Evolutionary conservation across 2,329 filamentous ascomycete species (phyloP).

Genomic region (Stachybotrys elegans): DNA sequence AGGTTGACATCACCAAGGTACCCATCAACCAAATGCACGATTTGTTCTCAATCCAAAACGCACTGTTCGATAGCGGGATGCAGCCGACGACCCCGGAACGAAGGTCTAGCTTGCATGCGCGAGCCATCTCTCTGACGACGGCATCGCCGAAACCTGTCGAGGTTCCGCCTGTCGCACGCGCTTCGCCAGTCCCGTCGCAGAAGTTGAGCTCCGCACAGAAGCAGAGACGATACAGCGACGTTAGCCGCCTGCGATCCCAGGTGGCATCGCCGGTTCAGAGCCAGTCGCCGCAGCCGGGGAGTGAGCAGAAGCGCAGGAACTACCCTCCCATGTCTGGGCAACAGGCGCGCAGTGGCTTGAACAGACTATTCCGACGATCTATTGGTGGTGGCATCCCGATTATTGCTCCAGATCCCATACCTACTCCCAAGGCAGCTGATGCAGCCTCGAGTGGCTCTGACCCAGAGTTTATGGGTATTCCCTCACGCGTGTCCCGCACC

Average conservation of each 20-base stretch:
- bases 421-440: slow-evolving; percentile 9
- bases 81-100: slow-evolving; percentile 46
- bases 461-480: slow-evolving; percentile 29
- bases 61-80: slow-evolving; percentile 24
- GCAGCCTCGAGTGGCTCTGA: slow-evolving; percentile 8
- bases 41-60: slow-evolving; percentile 36
- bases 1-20: slow-evolving; percentile 14
- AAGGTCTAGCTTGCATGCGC: slow-evolving; percentile 48
- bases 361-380: slow-evolving; percentile 47
- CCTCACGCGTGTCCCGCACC: slow-evolving; percentile 31
- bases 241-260: slow-evolving; percentile 18
- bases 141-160: not conserved
- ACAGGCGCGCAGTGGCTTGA: slow-evolving; percentile 40
- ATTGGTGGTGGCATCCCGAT: slow-evolving; percentile 29
- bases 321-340: slow-evolving; percentile 48
- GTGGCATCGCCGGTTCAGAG: slow-evolving; percentile 18
- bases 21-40: slow-evolving; percentile 39
- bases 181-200: too few relatives aligned
- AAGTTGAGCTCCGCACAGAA: slow-evolving; percentile 11
- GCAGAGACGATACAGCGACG: slow-evolving; percentile 24
- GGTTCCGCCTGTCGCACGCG: slow-evolving; percentile 2
- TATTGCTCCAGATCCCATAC: slow-evolving; percentile 4
- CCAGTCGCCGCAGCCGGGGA: slow-evolving; percentile 11
- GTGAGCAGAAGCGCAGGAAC: slow-evolving; percentile 32
- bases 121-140: slow-evolving; percentile 26